Evolutionary conservation across 495 filamentous ascomycete species (phyloP), one percentile per base, ranked within the genome.

Genomic region (Antarctomyces pellizariae): DNA sequence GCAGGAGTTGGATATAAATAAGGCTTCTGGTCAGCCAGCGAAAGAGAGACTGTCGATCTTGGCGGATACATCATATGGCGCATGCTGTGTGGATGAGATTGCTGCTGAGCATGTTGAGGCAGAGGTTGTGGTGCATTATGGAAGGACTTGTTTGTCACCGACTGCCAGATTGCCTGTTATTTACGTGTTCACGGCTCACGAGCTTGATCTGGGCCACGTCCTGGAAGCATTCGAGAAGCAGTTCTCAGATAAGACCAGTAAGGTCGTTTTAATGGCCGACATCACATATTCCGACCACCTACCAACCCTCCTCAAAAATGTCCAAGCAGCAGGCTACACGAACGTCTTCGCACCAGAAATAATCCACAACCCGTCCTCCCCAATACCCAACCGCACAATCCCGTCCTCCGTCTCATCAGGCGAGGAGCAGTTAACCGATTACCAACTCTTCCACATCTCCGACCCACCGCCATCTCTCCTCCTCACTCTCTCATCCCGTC

Each of bases 71-170:
- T 92, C 83, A 1, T 99, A 95, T 48, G 84, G 86, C 23, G 66
- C 83, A 3, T 99, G 86, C 52, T 99, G 86, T 44, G 82, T 93
- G 26, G 86, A 99, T 35, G 86, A 99, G 48, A 73, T 95, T 24
- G 89, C 86, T 1, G 86, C 89, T 9, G 84, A 95, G 41, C 89
- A 99, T 47, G 73, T 76, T 16, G 58, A 78, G 40, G 83, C 86
- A 4, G 74, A 95, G 28, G 79, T 75, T 3, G 73, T 95, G 3
- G 75, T 99, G 10, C 86, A 99, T 45, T 99, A 95, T 40, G 86
- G 86, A 13, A 62, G 84, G 22, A 71, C 82, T 0, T 99, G 86
- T 45, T 55, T 99, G 13, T 90, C 77, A 1, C 89, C 86, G 1
- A 90, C 84, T 0, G 73, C 77, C 3, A 57, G 83, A 27, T 51